phyloP scores from a whole-genome alignment of 2,329 filamentous ascomycete species.

The Sclerotinia spermophila region DNA sequence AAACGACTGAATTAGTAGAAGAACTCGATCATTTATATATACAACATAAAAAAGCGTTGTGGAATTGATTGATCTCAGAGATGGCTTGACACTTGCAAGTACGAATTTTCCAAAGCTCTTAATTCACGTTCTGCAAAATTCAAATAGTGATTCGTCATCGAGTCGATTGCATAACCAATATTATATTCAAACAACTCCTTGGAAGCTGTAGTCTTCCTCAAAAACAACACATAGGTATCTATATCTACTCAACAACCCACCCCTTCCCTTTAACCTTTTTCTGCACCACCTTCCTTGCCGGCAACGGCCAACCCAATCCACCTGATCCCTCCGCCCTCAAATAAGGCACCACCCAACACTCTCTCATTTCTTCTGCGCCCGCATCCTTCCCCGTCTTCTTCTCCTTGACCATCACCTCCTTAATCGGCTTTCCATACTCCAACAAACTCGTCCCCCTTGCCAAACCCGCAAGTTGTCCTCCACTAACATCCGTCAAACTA shows the following conservation, averaged over 20 bases:
- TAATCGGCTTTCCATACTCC: conserved; percentile 84
- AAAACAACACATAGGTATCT: not conserved
- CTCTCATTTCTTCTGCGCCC: conserved; percentile 51
- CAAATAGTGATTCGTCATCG: not conserved
- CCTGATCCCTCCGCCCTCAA: conserved; percentile 65
- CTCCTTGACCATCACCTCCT: conserved; percentile 56
- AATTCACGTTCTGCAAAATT: not conserved
- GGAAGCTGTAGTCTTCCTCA: not conserved
- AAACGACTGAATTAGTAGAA: too few relatives aligned
- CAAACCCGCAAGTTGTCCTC: conserved; percentile 70
- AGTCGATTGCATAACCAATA: not conserved
- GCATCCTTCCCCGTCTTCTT: conserved; percentile 35
- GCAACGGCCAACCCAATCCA: conserved; percentile 76
- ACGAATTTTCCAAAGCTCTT: not conserved
- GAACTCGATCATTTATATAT: not conserved
- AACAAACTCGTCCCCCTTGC: conserved; percentile 83
- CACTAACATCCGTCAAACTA: conserved; percentile 74
- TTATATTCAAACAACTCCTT: not conserved
- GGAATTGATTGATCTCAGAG: not conserved
- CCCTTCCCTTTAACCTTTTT: conserved; percentile 66
- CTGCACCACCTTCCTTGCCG: conserved; percentile 80
- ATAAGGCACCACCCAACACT: conserved; percentile 81
- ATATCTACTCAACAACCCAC: conserved; percentile 54
- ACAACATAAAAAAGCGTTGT: not conserved
- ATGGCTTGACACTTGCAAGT: not conserved